These are phyloP conservation scores for Neonothopanus nambi DNA, from an alignment of 1,284 basidiomycete species.

Conservation along the genomic window DNA sequence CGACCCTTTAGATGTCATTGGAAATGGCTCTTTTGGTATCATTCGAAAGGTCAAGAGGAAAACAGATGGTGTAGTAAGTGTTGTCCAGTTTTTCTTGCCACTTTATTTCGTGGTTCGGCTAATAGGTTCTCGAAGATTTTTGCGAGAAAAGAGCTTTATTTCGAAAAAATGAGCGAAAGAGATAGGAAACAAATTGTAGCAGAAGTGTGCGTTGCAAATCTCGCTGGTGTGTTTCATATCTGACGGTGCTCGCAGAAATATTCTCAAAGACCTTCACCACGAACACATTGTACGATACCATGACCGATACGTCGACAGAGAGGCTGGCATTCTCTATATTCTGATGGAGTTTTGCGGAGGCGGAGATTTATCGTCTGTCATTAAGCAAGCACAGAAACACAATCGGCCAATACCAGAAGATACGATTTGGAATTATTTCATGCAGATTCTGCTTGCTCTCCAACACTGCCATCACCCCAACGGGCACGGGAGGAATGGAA, in stretches of 20 bases:
- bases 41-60: constrained; percentile 91
- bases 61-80: constrained; percentile 81
- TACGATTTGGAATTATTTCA: constrained; percentile 92
- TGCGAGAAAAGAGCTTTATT: constrained; percentile 94
- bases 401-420: constrained; percentile 83
- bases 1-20: constrained; percentile 88
- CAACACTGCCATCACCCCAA: constrained; percentile 89
- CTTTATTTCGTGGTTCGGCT: not conserved
- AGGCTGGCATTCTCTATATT: constrained; percentile 90
- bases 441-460: constrained; percentile 89
- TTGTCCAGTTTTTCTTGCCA: constrained; percentile 4
- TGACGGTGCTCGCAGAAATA: constrained; percentile 63
- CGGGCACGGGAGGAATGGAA: constrained; percentile 46
- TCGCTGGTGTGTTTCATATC: not conserved
- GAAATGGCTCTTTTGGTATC: constrained; percentile 96
- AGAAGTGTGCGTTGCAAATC: constrained; percentile 79
- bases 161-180: constrained; percentile 90
- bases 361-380: constrained; percentile 86
- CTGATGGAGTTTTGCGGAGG: constrained; percentile 97
- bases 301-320: constrained; percentile 88
- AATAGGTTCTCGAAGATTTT: constrained; percentile 55
- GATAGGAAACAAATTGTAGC: constrained; percentile 94
- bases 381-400: constrained; percentile 74
- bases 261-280: constrained; percentile 91
- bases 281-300: constrained; percentile 95